Percentiles rank a stretch among this genome's conserved stretches.
phyloP scores from a whole-genome alignment of 352 stramenopile genomes.

The Phytopythium kandeliae region DNA sequence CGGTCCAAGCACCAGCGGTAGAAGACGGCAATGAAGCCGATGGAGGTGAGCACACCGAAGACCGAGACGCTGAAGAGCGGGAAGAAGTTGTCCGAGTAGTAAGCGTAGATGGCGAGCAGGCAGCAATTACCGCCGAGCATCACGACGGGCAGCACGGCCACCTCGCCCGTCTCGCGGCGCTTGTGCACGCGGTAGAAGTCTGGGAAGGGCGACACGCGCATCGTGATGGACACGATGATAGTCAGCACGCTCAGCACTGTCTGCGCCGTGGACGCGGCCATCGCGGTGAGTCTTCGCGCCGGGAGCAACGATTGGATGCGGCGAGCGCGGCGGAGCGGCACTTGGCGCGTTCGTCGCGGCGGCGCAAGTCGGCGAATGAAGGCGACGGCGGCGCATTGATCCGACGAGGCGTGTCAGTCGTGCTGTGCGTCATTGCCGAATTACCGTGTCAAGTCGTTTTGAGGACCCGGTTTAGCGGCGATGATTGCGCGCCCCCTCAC shows the following conservation, averaged over 20 bases:
- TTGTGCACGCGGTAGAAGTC: constrained; percentile 19
- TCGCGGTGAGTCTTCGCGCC: not conserved
- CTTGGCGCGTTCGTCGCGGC: too few species aligned
- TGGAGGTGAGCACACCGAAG: constrained; percentile 19
- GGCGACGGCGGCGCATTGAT: too few species aligned
- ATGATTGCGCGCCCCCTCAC: constrained; percentile 5
- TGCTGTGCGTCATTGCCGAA: not conserved
- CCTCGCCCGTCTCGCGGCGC: constrained; percentile 6
- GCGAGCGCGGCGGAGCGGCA: too few species aligned
- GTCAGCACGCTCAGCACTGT: constrained; percentile 16
- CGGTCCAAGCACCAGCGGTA: constrained; percentile 22
- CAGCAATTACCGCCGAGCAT: constrained; percentile 13
- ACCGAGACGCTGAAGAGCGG: constrained; percentile 10
- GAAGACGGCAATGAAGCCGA: constrained; percentile 21
- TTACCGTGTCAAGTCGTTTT: not conserved
- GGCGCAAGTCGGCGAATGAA: too few species aligned
- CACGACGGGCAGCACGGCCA: constrained; percentile 15
- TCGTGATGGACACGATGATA: constrained; percentile 13
- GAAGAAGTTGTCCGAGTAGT: constrained; percentile 14
- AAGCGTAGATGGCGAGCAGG: constrained; percentile 17
- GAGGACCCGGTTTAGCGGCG: not conserved
- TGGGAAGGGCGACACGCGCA: constrained; percentile 11
- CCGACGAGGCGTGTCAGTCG: not conserved
- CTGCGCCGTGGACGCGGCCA: not conserved
- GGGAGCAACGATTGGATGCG: too few species aligned